These are phyloP conservation scores for Lipomyces yamanashiensis DNA, from an alignment of 805 yeast genomes.

Conservation along the genomic window DNA sequence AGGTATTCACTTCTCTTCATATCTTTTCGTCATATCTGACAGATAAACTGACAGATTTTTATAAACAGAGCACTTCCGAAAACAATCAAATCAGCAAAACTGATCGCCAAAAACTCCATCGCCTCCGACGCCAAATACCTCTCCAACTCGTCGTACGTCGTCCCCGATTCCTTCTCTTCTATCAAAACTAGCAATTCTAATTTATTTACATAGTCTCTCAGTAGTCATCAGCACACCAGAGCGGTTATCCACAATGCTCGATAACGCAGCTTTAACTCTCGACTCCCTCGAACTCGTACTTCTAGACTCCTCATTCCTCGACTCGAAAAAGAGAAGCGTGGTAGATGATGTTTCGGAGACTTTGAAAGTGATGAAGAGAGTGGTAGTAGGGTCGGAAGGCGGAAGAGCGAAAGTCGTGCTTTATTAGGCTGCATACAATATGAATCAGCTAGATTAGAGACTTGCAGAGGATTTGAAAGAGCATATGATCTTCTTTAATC, in stretches of 20 bases:
- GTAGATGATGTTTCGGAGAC: constrained; percentile 35
- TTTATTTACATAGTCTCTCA: background rate
- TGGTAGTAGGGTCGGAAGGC: constrained; percentile 2
- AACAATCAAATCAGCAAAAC: constrained; percentile 19
- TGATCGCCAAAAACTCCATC: constrained; percentile 32
- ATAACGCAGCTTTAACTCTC: constrained; percentile 11
- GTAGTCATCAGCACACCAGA: constrained; percentile 24
- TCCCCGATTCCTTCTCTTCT: background rate
- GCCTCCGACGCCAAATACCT: constrained; percentile 20
- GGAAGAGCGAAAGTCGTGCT: constrained; percentile 5
- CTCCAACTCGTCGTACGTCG: constrained; percentile 14
- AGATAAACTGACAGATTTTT: background rate
- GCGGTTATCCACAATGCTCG: constrained; percentile 13
- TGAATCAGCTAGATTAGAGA: too few relatives aligned
- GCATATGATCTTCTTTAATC: too few relatives aligned
- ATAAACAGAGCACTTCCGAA: constrained; percentile 16
- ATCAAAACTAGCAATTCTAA: background rate
- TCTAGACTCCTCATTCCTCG: constrained; percentile 29
- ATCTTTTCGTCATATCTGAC: background rate
- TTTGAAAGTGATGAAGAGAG: constrained; percentile 11
- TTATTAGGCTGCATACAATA: background rate
- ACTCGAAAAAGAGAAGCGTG: constrained; percentile 27
- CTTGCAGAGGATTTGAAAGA: too few relatives aligned
- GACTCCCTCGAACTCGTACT: constrained; percentile 19
- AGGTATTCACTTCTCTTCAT: constrained; percentile 13